Conservation (phyloP, 352 stramenopile genomes). For the Paralagenidium karlingii region DNA sequence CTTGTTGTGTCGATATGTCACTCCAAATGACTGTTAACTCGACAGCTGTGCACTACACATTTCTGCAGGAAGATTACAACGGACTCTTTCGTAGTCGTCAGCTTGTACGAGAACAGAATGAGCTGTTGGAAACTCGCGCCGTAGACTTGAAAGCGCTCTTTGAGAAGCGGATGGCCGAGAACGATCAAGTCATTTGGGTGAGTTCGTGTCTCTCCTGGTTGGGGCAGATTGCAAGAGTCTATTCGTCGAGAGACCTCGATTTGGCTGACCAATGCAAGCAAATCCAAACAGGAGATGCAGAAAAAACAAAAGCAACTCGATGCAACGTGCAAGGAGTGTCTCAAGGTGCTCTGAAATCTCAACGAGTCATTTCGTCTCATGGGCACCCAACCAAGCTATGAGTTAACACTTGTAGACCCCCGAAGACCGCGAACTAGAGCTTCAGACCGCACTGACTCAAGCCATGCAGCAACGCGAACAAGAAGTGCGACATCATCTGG, state of each 20-base stretch:
- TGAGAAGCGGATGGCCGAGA: conserved; percentile 26
- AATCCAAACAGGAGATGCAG: conserved; percentile 21
- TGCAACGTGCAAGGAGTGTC: conserved; percentile 24
- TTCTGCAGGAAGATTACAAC: conserved; percentile 67
- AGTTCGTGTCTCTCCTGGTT: too few species aligned
- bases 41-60: too few species aligned
- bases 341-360: conserved; percentile 7
- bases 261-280: neutral
- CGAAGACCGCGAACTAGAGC: conserved; percentile 11
- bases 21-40: too few species aligned
- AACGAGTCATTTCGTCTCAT: neutral
- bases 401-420: conserved; percentile 14
- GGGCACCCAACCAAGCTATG: neutral
- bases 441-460: conserved; percentile 3
- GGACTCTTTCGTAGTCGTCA: conserved; percentile 33
- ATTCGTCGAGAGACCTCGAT: too few species aligned
- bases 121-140: conserved; percentile 24
- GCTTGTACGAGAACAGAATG: conserved; percentile 25
- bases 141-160: conserved; percentile 31
- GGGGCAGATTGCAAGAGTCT: too few species aligned
- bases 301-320: conserved; percentile 38
- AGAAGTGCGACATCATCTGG: conserved; percentile 28
- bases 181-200: conserved; percentile 40
- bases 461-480: conserved; percentile 23
- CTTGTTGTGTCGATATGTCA: too few species aligned